A percentile compares a stretch with the other conserved stretches of the same genome.
phyloP scores from a whole-genome alignment of 768 basidiomycete genomes.

The Suillus cothurnatus region DNA sequence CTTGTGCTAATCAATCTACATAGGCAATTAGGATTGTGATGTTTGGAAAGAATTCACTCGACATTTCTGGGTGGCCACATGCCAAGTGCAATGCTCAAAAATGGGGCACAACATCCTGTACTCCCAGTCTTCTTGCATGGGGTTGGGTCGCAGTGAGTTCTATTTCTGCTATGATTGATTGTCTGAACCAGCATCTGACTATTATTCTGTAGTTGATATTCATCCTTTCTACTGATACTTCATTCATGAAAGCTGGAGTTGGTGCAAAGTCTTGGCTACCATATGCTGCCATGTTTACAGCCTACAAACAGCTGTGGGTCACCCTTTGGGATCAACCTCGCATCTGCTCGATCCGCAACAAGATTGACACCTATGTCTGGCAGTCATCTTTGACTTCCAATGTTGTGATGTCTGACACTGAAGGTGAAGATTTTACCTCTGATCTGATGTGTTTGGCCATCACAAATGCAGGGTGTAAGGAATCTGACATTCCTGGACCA shows the following conservation, averaged over 20 bases:
- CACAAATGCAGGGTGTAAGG: too few relatives aligned
- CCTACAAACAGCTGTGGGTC: background rate
- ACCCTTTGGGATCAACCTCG: background rate
- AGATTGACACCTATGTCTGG: background rate
- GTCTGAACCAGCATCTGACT: background rate
- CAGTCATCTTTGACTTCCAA: background rate
- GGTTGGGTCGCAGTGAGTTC: background rate
- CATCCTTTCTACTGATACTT: background rate
- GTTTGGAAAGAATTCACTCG: background rate
- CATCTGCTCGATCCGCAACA: accelerated
- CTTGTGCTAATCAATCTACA: background rate
- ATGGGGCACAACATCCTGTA: background rate
- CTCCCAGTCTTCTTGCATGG: background rate
- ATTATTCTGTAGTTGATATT: background rate
- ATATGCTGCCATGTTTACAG: background rate
- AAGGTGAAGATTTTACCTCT: too few relatives aligned
- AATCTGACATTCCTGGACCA: background rate
- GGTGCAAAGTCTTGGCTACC: background rate
- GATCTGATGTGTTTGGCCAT: too few relatives aligned
- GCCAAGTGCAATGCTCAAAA: background rate
- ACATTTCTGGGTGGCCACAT: background rate
- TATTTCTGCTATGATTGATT: background rate
- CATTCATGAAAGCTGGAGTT: background rate
- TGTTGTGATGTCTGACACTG: too few relatives aligned
- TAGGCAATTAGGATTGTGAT: background rate